phyloP scores from a whole-genome alignment of 805 yeast species.

The Starmerella vaccinii region DNA sequence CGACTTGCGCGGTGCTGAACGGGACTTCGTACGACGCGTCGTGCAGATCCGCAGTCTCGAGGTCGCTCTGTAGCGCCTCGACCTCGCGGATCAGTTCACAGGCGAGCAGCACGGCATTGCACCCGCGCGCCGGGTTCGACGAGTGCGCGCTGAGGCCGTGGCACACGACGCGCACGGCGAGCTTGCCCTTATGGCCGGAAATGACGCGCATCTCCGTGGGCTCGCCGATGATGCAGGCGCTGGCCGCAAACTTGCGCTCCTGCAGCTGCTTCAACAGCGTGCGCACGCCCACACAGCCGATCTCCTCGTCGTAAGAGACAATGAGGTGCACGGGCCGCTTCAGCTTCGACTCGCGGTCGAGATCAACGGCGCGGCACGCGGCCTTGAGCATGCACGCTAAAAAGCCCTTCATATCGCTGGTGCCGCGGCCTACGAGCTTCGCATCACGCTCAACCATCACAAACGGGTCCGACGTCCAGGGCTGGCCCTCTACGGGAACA shows the following conservation, averaged over 20 bases:
- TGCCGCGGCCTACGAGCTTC: conserved; percentile 19
- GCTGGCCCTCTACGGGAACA: conserved; percentile 21
- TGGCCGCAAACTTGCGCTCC: conserved; percentile 7
- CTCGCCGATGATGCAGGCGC: conserved; percentile 20
- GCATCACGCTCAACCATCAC: conserved; percentile 1
- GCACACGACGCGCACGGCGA: conserved; percentile 16
- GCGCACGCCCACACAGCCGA: conserved; percentile 21
- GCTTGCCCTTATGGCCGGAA: conserved; percentile 22
- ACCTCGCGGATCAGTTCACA: conserved; percentile 16
- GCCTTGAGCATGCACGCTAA: conserved; percentile 21
- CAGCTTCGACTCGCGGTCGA: conserved; percentile 4
- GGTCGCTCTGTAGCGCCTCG: conserved; percentile 11
- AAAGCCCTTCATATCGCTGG: conserved; percentile 22
- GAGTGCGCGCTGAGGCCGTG: conserved; percentile 19
- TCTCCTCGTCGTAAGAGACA: conserved; percentile 21
- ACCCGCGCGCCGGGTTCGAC: conserved; percentile 19
- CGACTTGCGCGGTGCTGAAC: conserved; percentile 17
- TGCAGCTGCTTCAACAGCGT: conserved; percentile 16
- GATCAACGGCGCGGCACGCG: conserved; percentile 10
- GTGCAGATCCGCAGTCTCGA: not conserved
- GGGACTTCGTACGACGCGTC: conserved; percentile 18
- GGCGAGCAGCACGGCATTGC: conserved; percentile 19
- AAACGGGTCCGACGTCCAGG: conserved; percentile 22
- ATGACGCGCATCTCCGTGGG: conserved; percentile 17
- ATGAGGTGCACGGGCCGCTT: conserved; percentile 15